Evolutionary conservation across 495 filamentous ascomycete species (phyloP).

Genomic region (Elasticomyces elasticus): DNA sequence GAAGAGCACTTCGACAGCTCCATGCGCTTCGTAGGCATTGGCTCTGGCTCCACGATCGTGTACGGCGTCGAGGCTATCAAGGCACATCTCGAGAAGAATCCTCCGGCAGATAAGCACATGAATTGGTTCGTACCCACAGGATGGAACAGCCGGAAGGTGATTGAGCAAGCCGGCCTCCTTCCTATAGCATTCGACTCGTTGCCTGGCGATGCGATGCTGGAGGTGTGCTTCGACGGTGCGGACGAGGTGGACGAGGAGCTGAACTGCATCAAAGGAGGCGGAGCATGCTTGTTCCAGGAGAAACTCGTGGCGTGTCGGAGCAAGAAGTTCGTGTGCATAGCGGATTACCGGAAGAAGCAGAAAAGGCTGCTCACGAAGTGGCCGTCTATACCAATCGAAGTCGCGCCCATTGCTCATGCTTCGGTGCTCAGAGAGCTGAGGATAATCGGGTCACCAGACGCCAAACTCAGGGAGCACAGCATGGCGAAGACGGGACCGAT

Average conservation of each 20-base stretch:
- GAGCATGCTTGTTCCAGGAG: slow-evolving; percentile 94
- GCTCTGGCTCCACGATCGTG: slow-evolving; percentile 84
- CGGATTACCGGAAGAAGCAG: slow-evolving; percentile 82
- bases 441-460: slow-evolving; percentile 57
- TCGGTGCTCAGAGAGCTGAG: slow-evolving; percentile 58
- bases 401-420: slow-evolving; percentile 69
- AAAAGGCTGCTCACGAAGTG: slow-evolving; percentile 66
- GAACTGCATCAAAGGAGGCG: slow-evolving; percentile 96
- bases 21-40: slow-evolving; percentile 78
- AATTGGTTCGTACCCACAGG: slow-evolving; percentile 77
- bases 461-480: slow-evolving; percentile 56
- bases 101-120: slow-evolving; percentile 13
- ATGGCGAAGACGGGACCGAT: slow-evolving; percentile 67
- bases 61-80: slow-evolving; percentile 94
- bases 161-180: slow-evolving; percentile 62
- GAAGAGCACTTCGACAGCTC: slow-evolving; percentile 66
- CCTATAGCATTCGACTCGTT: slow-evolving; percentile 67
- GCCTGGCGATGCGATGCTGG: slow-evolving; percentile 50
- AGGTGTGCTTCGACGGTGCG: slow-evolving; percentile 88
- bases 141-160: slow-evolving; percentile 76
- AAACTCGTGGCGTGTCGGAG: slow-evolving; percentile 84
- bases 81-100: slow-evolving; percentile 40
- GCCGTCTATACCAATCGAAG: slow-evolving; percentile 84
- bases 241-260: slow-evolving; percentile 93
- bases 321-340: slow-evolving; percentile 86